Base-by-base conservation (phyloP, 768 basidiomycete species). In the Lepiota venenata region DNA sequence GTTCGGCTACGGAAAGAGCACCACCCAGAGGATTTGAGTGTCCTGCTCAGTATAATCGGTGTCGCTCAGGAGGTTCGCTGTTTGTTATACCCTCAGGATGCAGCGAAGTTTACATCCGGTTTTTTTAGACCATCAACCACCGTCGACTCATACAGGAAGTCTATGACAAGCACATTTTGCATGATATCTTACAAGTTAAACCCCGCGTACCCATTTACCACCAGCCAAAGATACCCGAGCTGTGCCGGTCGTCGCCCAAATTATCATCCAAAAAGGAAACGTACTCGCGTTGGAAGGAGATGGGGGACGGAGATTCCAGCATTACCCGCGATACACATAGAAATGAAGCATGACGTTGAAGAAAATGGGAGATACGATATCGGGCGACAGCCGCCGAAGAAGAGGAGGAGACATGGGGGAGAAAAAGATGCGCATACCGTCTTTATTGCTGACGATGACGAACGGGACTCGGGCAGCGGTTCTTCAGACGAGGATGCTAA, bases 21-120 rank as follows among this genome's bases (percentile, higher is more conserved):
- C 39, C 74, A 81, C 21, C 72, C 80, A 2, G 82, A 84, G 38
- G 85, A 88, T 46, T 71, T 88, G 78, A 92, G 89, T 62, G 87
- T 96, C 50, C 66, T 97, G 41, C 81, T 85, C 2, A 86, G 79
- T 29, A 80, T 97, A 27, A 78, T 96, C 74, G 87, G 88, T 9
- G 80, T 96, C 5, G 88, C 91, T 2, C 84, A 88, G 65, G 89
- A 93, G 80, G 93, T 90, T 57, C 60, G 51, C 47, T 55, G 15
- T 25, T 14, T 21, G 21, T 3, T 18, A 15, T 50, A 48, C 25
- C 20, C 11, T 21, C 25, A 25, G 14, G n/a, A n/a, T n/a, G n/a
- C 10, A 2, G 25, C 10, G 8, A 9, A 9, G 9, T 27, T 16
- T 25, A 3, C 48, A 12, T 27, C 25, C 4, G 56, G 49, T 44